Evolutionary conservation across 495 filamentous ascomycete genomes (phyloP).

Genomic region (Podospora fimiseda): DNA sequence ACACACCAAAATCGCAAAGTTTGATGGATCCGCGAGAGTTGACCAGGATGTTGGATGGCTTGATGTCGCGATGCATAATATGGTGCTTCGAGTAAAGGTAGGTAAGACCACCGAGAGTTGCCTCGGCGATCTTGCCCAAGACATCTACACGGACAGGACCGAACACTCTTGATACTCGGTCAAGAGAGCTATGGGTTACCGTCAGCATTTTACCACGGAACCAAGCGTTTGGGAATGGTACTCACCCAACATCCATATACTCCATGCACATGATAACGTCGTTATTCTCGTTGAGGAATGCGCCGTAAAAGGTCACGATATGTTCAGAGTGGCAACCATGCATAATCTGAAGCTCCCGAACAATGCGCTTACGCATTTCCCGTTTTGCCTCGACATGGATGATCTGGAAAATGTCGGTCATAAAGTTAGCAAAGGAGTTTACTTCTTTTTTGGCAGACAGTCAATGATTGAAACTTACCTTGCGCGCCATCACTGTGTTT

Average conservation of each 20-base stretch:
- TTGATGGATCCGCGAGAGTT: conserved; percentile 94
- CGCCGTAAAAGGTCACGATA: conserved; percentile 96
- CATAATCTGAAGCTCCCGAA: conserved; percentile 94
- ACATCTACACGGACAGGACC: conserved; percentile 97
- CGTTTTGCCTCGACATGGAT: conserved; percentile 98
- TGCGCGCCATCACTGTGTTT: conserved; percentile 93
- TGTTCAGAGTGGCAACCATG: conserved; percentile 94
- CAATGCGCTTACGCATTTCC: conserved; percentile 90
- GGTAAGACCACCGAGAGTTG: conserved; percentile 85
- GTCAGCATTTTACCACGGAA: no score
- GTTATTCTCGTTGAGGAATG: conserved; percentile 89
- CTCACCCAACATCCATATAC: conserved; percentile 98
- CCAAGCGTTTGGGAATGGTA: conserved; percentile 3
- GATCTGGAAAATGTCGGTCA: conserved; percentile 50
- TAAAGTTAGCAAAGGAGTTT: conserved; percentile 1
- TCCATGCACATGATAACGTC: conserved; percentile 99
- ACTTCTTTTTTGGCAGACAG: neutral
- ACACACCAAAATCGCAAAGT: conserved; percentile 96
- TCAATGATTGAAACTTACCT: conserved; percentile 51
- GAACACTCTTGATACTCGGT: conserved; percentile 87
- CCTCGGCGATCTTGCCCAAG: conserved; percentile 96
- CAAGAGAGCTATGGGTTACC: conserved; percentile 69
- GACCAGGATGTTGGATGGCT: conserved; percentile 93
- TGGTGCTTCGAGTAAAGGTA: conserved; percentile 92
- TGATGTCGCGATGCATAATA: conserved; percentile 98